Conservation (phyloP, 2,329 filamentous ascomycete genomes). For the Tympanopsis confertula region DNA sequence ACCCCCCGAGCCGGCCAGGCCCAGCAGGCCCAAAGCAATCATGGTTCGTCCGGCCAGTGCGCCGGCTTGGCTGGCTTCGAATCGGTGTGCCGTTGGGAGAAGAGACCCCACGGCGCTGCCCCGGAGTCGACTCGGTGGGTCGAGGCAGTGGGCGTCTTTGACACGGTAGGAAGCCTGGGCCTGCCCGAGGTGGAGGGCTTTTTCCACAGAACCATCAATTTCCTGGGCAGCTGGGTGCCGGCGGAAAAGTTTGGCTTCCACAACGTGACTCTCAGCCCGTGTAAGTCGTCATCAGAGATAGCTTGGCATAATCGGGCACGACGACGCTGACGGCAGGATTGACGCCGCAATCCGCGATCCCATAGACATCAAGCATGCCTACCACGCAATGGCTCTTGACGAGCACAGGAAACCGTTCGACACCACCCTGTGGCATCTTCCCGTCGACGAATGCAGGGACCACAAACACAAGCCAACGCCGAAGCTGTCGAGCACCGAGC, state of each 20-base stretch:
- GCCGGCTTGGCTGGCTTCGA: not conserved
- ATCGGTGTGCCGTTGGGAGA: constrained; percentile 2
- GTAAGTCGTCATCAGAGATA: constrained; percentile 7
- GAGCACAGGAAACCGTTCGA: constrained; percentile 1
- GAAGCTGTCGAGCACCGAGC: constrained; percentile 1
- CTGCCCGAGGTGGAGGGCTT: constrained; percentile 11
- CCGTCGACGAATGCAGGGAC: constrained; percentile 7
- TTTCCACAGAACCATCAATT: constrained; percentile 7
- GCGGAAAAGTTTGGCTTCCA: constrained; percentile 7
- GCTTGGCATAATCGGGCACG: constrained; percentile 3
- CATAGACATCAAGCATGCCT: constrained; percentile 2
- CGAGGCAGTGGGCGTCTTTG: constrained; percentile 18
- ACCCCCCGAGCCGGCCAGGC: too few relatives aligned
- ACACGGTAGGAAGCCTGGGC: constrained; percentile 18
- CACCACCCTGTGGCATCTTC: constrained; percentile 1
- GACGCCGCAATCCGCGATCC: constrained; percentile 6
- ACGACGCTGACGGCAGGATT: constrained; percentile 5
- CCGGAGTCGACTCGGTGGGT: constrained; percentile 5
- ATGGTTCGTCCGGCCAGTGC: not conserved
- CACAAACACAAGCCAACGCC: constrained; percentile 3
- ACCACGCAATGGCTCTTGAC: constrained; percentile 2
- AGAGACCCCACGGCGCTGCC: constrained; percentile 1
- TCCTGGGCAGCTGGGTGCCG: too few relatives aligned
- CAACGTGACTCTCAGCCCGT: constrained; percentile 6
- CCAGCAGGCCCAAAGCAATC: not conserved